These are phyloP conservation scores for Sugiyamaella pinicola DNA, from an alignment of 1,139 yeast genomes.

Conservation along the genomic window DNA sequence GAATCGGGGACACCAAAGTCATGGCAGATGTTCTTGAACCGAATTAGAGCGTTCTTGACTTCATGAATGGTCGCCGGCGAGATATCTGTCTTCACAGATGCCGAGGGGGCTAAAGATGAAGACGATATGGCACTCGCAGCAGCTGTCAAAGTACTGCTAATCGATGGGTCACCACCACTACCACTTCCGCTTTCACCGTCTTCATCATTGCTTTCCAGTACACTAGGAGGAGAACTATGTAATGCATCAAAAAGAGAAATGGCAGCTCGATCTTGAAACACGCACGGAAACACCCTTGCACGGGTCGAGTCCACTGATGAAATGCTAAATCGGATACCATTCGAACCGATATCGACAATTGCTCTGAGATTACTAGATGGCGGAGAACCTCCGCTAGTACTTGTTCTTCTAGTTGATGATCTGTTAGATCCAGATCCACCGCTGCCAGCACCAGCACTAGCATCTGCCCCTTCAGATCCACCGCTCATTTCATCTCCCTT, in stretches of 20 bases:
- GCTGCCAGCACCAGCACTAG: not conserved
- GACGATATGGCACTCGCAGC: constrained; percentile 4
- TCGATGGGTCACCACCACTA: not conserved
- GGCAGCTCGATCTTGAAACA: constrained; percentile 67
- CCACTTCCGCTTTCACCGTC: not conserved
- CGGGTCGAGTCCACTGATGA: constrained; percentile 64
- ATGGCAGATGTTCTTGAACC: constrained; percentile 64
- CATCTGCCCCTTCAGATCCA: not conserved
- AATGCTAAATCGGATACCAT: constrained; percentile 66
- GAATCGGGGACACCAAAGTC: constrained; percentile 65
- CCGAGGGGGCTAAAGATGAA: not conserved
- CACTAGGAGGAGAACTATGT: constrained; percentile 22
- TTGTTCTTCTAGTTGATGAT: too few relatives aligned
- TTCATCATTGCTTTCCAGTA: constrained; percentile 14
- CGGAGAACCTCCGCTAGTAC: not conserved
- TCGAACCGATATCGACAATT: constrained; percentile 69
- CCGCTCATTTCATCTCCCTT: not conserved
- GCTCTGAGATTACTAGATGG: constrained; percentile 27
- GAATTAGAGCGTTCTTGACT: constrained; percentile 58
- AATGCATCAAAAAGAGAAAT: constrained; percentile 62
- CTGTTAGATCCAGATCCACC: too few relatives aligned
- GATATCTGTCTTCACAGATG: constrained; percentile 49
- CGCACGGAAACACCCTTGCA: constrained; percentile 70
- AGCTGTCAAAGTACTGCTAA: not conserved
- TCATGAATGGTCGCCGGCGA: constrained; percentile 57